A percentile compares a stretch with the other conserved stretches of the same genome.
phyloP scores from a whole-genome alignment of 176 grass and related monocot species.

The Poa pratensis region DNA sequence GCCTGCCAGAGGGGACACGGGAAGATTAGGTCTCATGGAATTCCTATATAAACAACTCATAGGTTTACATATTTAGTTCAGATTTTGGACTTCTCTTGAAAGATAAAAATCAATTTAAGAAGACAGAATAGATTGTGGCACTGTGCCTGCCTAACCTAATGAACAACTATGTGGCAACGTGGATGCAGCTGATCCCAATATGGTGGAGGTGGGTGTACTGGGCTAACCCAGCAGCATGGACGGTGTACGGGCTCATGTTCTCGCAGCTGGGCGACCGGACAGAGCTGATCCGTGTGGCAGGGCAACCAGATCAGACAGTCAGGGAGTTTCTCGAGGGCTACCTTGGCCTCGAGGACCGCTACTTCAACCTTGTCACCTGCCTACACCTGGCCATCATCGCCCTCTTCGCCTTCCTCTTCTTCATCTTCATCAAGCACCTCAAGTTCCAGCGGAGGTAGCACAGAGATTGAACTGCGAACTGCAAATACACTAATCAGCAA shows the following conservation, averaged over 20 bases:
- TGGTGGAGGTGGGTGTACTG: conserved; percentile 79
- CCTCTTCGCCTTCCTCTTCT: conserved; percentile 63
- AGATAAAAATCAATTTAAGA: not conserved
- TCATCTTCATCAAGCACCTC: conserved; percentile 61
- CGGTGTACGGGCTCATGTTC: conserved; percentile 65
- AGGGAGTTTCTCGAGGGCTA: conserved; percentile 53
- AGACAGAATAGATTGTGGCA: not conserved
- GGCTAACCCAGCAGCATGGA: conserved; percentile 62
- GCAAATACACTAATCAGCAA: conserved; percentile 30
- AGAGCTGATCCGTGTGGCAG: conserved; percentile 41
- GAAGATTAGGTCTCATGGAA: not conserved
- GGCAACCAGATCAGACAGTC: conserved; percentile 48
- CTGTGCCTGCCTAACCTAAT: conserved; percentile 9
- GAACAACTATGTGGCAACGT: not conserved
- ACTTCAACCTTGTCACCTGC: conserved; percentile 50
- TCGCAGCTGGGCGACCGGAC: conserved; percentile 59
- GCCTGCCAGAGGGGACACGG: not conserved
- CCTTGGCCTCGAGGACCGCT: conserved; percentile 55
- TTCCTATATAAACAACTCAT: not conserved
- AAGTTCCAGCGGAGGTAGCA: conserved; percentile 65
- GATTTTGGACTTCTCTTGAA: not conserved
- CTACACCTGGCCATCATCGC: conserved; percentile 54
- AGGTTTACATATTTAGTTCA: not conserved
- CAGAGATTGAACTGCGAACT: not conserved
- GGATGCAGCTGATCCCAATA: conserved; percentile 60